Base-by-base conservation (phyloP, 257 asterid genomes). In the Solanum lycopersicoides region DNA sequence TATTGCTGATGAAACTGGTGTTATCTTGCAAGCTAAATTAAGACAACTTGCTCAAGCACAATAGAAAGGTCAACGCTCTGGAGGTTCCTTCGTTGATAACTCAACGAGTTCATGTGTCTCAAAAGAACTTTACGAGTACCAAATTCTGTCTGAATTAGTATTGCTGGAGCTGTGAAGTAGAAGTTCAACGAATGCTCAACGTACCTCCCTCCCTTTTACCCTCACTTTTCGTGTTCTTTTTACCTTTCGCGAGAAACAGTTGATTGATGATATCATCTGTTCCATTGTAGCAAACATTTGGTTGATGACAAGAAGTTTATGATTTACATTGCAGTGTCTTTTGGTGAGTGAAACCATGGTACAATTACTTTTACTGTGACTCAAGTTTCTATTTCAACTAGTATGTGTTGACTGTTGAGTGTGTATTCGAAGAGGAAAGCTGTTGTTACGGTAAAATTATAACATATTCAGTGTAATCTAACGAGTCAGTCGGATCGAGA, bases 1-100 rank as follows among this genome's bases (percentile, higher is more conserved):
- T 85, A 89, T 95, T 88, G 97, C 97, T 41, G 98, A 95, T 87
- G 99, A 96, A 89, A 94, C 93, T 20, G 96, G 96, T 60, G 91
- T 93, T 59, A 92, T 94, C 82, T 92, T 96, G 90, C 98, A 93
- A 91, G 97, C 96, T 23, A 95, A 95, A 88, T 72, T 94, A 92
- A 93, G 89, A 91, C 96, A 92, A 42, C 77, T 93, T 75, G 89
- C 93, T 77, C 92, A 95, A 5, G 35, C 94, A 37, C 95, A 92
- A 63, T 93, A 89, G 88, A 59, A 50, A 50, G 16, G 60, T 50
- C 1, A 50, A 50, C 60, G 23, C 6, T 50, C 9, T 28, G 25
- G 66, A 47, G 84, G 60, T 80, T 10, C 66, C 25, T 79, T 79
- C 23, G 15, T 44, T 79, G 66, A 79, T 79, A 45, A 79, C 84